A percentile compares a stretch with the other conserved stretches of the same genome.
Evolutionary conservation across 1,284 basidiomycete genomes (phyloP).

Genomic region (Heimioporus retisporus): DNA sequence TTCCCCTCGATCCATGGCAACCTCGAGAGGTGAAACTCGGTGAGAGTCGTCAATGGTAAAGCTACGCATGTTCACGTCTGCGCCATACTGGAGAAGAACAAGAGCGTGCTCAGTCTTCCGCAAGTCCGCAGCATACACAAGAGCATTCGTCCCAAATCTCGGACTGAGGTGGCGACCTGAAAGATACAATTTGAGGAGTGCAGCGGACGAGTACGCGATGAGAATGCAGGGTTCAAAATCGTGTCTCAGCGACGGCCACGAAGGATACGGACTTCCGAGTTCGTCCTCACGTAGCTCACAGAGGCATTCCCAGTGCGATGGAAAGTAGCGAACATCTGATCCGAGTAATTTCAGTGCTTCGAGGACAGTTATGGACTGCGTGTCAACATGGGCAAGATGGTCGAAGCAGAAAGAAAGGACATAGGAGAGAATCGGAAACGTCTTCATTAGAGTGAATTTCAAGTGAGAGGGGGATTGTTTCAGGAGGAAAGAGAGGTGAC

Average conservation of each 20-base stretch:
- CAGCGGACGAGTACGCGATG: slow-evolving; percentile 1
- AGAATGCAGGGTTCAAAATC: slow-evolving; percentile 4
- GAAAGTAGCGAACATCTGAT: slow-evolving; percentile 4
- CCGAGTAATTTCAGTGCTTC: background rate
- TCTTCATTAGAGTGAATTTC: background rate
- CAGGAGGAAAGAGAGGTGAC: background rate
- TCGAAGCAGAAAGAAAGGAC: background rate
- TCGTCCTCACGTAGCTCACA: slow-evolving; percentile 8
- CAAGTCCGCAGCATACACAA: slow-evolving; percentile 9
- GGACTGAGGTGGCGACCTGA: background rate
- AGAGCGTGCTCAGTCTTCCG: slow-evolving; percentile 4
- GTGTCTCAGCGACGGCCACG: slow-evolving; percentile 7
- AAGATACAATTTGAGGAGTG: slow-evolving; percentile 4
- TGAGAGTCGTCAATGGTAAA: slow-evolving; percentile 3
- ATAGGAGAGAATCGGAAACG: slow-evolving; percentile 6
- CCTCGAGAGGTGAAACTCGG: slow-evolving; percentile 4
- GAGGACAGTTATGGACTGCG: background rate
- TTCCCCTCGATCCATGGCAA: slow-evolving; percentile 1
- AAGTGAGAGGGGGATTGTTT: background rate
- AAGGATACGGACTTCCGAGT: slow-evolving; percentile 7
- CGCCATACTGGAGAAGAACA: background rate
- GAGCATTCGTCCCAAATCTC: slow-evolving; percentile 6
- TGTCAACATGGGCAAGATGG: slow-evolving; percentile 10
- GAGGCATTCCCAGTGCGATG: slow-evolving; percentile 11
- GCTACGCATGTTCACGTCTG: background rate